Evolutionary conservation across 2,329 filamentous ascomycete genomes (phyloP), one percentile per base, ranked within the genome.

Genomic region (Colletotrichum sojae): DNA sequence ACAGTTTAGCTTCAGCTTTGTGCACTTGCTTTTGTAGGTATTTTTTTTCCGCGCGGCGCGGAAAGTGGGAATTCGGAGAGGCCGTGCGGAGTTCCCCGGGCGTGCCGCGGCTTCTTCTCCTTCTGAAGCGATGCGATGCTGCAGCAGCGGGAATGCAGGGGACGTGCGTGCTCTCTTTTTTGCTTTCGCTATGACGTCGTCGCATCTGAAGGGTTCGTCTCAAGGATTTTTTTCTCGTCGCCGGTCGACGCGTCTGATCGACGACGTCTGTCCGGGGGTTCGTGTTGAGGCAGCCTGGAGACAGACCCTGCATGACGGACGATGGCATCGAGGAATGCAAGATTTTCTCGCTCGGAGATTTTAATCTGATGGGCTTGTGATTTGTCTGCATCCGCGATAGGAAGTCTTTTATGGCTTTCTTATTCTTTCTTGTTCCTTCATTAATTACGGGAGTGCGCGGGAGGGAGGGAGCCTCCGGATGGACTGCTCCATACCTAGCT

Each of bases 131-230:
- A 36, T 36, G 31, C 31, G 31, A 36, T 10, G 40, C 40, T 6
- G n/a, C 13, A 12, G 40, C n/a, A 25, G 43, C 43, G 43, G n/a
- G 43, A 45, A 45, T 16, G 27, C 31, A 15, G 36, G 27, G 55
- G 40, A 48, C 56, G 25, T 36, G 56, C n/a, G n/a, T n/a, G n/a
- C n/a, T n/a, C 56, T 40, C 40, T 31, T 5, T 39, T 31, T 20
- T 20, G 9, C 12, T n/a, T 25, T 39, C 25, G 39, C 20, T 49
- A 53, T 66, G 66, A 69, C 61, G 49, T 65, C 48, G 60, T 51
- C 6, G 39, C 58, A 36, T 54, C 49, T 20, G 46, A 18, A 5
- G 16, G 49, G 66, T 69, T 69, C 66, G 61, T 69, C 66, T 69
- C 66, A 58, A 49, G 16, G 16, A 15, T 43, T 43, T 43, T 43